Base-by-base conservation (phyloP, 352 stramenopile species). In the Globisporangium megalacanthum region DNA sequence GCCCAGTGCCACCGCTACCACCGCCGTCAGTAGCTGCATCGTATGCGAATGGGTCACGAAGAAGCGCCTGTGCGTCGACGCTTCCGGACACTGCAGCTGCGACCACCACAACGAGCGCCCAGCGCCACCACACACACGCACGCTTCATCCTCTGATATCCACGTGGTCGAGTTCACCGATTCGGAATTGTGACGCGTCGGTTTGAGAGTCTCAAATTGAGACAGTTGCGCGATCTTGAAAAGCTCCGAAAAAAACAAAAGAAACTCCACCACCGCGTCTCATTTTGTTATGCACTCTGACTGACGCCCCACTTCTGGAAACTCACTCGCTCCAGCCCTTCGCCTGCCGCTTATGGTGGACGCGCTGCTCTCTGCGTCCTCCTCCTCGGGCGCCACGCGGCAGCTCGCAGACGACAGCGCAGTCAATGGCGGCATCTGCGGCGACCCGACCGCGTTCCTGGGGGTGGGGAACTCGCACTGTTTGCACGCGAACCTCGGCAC, bases 401-500 rank as follows among this genome's bases (percentile, higher is more conserved):
- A n/a, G 52, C 42, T 54, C 2, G 25, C 42, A 7, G 36, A 15
- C 25, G 17, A 31, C 31, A 13, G 35, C 35, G 35, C 10, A 13
- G 35, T 13, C 35, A 4, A 29, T 29, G 20, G 35, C n/a, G 55
- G 41, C 10, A 51, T 70, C 3, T 92, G 83, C 54, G 65, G 81
- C 58, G 71, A 80, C 36, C 60, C 69, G 6, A 63, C 50, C 14
- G 86, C 83, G 39, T 95, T 95, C 59, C 63, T 95, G 8, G 85
- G 85, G 19, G 85, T 95, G 3, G 85, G 79, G 49, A 95, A 95
- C 65, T 75, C 77, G 4, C 54, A 74, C n/a, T 95, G 85, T 44
- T 63, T 95, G 48, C 68, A 91, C 49, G 59, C 78, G 20, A 90
- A 95, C 65, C 45, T 95, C 17, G 62, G 63, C 31, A 89, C 83